Evolutionary conservation across 2,329 filamentous ascomycete genomes (phyloP).

Genomic region (Aspergillus felis): DNA sequence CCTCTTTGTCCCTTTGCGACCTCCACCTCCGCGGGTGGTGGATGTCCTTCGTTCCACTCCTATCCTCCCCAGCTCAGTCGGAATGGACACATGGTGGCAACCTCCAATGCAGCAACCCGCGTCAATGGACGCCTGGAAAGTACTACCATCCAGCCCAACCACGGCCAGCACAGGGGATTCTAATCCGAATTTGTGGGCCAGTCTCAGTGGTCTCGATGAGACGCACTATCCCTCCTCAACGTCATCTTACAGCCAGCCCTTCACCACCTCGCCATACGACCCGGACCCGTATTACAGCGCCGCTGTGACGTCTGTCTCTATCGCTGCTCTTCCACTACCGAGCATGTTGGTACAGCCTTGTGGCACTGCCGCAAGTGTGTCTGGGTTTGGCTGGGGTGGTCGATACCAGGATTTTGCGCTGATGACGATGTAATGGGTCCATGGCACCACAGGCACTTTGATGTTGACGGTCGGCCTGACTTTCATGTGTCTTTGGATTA

Average conservation of each 20-base stretch:
- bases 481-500: slow-evolving; percentile 21
- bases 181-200: slow-evolving; percentile 71
- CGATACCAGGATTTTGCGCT: slow-evolving; percentile 76
- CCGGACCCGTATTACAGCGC: slow-evolving; percentile 69
- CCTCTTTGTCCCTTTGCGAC: slow-evolving; percentile 78
- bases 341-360: slow-evolving; percentile 83
- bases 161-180: slow-evolving; percentile 68
- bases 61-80: slow-evolving; percentile 77
- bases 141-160: slow-evolving; percentile 83
- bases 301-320: slow-evolving; percentile 68
- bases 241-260: slow-evolving; percentile 74
- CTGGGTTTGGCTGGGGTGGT: slow-evolving; percentile 75
- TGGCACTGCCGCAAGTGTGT: slow-evolving; percentile 71
- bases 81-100: slow-evolving; percentile 74
- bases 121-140: slow-evolving; percentile 82
- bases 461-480: slow-evolving; percentile 25
- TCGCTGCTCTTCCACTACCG: slow-evolving; percentile 74
- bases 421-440: slow-evolving; percentile 65
- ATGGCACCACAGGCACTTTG: slow-evolving; percentile 29
- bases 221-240: slow-evolving; percentile 72
- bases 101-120: slow-evolving; percentile 64
- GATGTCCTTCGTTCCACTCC: slow-evolving; percentile 84
- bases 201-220: slow-evolving; percentile 66
- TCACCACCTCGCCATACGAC: slow-evolving; percentile 63
- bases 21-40: slow-evolving; percentile 82